Conservation (phyloP, 805 yeast species). For the Komagataella phaffii region DNA sequence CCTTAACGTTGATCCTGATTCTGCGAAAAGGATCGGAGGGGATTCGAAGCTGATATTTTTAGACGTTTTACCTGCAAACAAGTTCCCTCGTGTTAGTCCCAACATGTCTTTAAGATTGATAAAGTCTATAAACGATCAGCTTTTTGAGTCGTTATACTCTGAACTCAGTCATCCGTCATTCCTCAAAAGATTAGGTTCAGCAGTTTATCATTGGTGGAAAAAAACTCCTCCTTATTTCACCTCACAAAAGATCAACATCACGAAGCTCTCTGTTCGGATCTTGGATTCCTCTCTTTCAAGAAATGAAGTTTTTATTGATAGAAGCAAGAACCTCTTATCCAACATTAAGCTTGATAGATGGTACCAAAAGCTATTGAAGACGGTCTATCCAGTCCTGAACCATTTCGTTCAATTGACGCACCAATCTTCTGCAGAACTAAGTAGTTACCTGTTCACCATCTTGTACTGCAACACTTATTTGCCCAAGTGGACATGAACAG, state of each 20-base stretch:
- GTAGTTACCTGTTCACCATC: not conserved
- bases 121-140: not conserved
- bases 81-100: not conserved
- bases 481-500: not conserved
- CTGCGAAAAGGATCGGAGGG: slow-evolving; percentile 9
- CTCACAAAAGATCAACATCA: not conserved
- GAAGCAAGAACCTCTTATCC: not conserved
- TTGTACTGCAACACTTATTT: not conserved
- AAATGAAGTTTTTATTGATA: not conserved
- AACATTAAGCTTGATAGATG: not conserved
- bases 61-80: slow-evolving; percentile 12
- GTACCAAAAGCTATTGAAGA: not conserved
- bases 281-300: not conserved
- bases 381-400: not conserved
- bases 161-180: not conserved
- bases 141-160: not conserved
- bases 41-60: slow-evolving; percentile 17
- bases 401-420: not conserved
- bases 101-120: not conserved
- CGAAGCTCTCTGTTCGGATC: not conserved
- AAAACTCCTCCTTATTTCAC: not conserved
- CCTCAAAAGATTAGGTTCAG: not conserved
- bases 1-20: not conserved
- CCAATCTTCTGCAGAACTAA: not conserved
- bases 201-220: not conserved